Evolutionary conservation across 2,329 filamentous ascomycete species (phyloP).

Genomic region (Penicillium sp.): DNA sequence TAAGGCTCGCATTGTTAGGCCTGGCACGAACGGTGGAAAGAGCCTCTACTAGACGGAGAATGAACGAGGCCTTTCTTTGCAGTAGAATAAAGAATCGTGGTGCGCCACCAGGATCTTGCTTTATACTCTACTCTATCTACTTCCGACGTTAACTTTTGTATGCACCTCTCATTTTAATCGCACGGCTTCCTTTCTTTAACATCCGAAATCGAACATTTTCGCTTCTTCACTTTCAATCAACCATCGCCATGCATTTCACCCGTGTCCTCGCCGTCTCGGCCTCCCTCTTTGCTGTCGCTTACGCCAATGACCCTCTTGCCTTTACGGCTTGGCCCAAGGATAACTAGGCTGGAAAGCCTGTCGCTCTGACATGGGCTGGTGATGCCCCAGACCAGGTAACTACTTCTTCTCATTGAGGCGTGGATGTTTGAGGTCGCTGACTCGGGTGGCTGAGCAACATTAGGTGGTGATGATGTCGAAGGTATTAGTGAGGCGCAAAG

Average conservation of each 20-base stretch:
- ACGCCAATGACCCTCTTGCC: conserved; percentile 54
- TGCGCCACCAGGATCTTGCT: conserved; percentile 24
- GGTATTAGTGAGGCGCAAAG: too few species aligned
- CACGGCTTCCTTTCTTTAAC: conserved; percentile 25
- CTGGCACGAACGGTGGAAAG: too few species aligned
- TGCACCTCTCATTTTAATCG: conserved; percentile 11
- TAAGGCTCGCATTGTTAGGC: too few species aligned
- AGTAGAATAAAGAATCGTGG: conserved; percentile 29
- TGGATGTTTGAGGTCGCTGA: not conserved
- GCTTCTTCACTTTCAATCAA: not conserved
- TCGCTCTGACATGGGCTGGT: conserved; percentile 57
- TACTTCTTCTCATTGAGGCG: not conserved
- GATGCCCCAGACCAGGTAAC: conserved; percentile 44
- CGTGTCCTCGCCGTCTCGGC: conserved; percentile 55
- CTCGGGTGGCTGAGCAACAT: conserved; percentile 6
- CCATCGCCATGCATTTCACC: conserved; percentile 58
- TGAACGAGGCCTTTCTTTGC: conserved; percentile 8
- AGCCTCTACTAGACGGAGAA: too few species aligned
- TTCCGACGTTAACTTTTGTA: conserved; percentile 9
- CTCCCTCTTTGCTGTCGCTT: conserved; percentile 50
- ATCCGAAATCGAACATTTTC: conserved; percentile 12
- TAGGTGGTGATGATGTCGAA: too few species aligned
- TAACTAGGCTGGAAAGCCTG: conserved; percentile 57
- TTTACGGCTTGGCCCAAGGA: conserved; percentile 60
- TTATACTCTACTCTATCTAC: conserved; percentile 10